Percentiles rank a stretch among this genome's conserved stretches.
phyloP scores from a whole-genome alignment of 306 rosid species.

The Sphenostylis stenocarpa region DNA sequence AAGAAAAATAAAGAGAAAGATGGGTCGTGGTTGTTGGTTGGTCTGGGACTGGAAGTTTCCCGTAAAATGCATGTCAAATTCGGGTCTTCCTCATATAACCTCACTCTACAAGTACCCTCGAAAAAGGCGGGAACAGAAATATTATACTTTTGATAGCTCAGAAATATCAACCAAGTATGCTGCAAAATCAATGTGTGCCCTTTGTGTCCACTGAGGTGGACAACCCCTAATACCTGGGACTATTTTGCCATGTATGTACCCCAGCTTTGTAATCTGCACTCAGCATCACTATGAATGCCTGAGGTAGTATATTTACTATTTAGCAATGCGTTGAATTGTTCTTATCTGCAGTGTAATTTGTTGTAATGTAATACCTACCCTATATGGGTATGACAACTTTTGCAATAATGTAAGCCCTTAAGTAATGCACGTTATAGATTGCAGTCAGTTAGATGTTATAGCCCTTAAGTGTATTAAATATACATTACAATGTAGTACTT shows the following conservation, averaged over 20 bases:
- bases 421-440: background rate
- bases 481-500: too few relatives aligned
- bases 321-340: background rate
- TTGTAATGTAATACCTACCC: background rate
- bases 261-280: background rate
- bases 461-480: background rate
- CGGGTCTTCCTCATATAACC: constrained; percentile 4
- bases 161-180: background rate
- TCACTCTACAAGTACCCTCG: background rate
- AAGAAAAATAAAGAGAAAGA: background rate
- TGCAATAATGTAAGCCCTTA: background rate
- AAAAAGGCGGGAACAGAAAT: background rate
- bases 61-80: background rate
- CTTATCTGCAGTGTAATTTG: background rate
- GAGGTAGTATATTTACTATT: background rate
- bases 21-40: background rate
- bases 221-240: background rate
- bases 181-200: background rate
- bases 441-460: background rate
- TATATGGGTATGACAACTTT: too few relatives aligned
- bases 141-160: constrained; percentile 10
- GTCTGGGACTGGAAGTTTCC: background rate
- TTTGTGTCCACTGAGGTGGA: background rate
- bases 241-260: constrained; percentile 19
- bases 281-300: too few relatives aligned